Base-by-base conservation (phyloP, 768 basidiomycete species). In the Podaxis carcinomalis region DNA sequence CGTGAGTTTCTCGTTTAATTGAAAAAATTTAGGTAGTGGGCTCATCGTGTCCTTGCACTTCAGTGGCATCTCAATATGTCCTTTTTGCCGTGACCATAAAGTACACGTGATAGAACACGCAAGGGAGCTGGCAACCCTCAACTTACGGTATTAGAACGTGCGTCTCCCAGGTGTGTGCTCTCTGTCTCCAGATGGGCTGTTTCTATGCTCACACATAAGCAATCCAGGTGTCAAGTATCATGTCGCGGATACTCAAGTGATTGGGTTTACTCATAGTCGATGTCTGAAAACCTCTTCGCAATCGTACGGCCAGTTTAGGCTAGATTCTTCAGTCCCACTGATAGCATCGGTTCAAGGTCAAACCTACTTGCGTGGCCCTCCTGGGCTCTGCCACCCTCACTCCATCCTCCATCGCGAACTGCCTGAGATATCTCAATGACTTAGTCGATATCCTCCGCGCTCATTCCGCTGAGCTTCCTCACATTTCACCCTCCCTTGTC, bases 361-460 rank as follows among this genome's bases (percentile, higher is more conserved):
- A 95, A 76, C 74, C 77, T 21, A 75, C 85, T 28, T 96, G 94
- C 67, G 92, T 97, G 6, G 86, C 92, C 16, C 78, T 98, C 6
- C 82, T 98, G 64, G 86, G 80, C 32, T 78, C 85, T 28, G 85
- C 92, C 0, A 78, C 80, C 28, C 77, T 95, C 37, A 81, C 84
- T 3, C 84, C 87, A 0, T 64, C 75, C 4, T 78, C 84, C 23
- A 80, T 82, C 53, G 72, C 80, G 25, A 71, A 65, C 37, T 82
- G 79, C 21, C 75, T 81, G 35, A 72, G 70, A 5, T 79, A 88
- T 4, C 78, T 97, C 47, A 73, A 78, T 16, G 73, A 82, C 23
- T 80, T 94, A 28, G 70, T 81, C 57, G 67, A 69, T 6, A 71
- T 74, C 5, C 75, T 94, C 46, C 70, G 69, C n/a, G 74, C 77